phyloP scores from a whole-genome alignment of 768 basidiomycete species.

The Tricholoma matsutake region DNA sequence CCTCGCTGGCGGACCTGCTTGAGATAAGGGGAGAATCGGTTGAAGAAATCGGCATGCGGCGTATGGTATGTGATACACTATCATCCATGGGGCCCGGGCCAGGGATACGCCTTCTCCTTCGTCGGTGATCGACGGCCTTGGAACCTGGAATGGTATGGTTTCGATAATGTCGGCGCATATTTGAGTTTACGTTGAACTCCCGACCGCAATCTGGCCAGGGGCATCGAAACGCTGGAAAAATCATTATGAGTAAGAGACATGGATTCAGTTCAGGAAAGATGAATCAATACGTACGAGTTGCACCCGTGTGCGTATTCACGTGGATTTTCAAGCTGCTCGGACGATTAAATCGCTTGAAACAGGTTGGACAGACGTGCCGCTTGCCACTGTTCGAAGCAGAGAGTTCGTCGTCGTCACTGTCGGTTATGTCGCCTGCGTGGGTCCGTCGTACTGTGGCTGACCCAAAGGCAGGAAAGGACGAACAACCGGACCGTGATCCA shows the following conservation, averaged over 20 bases:
- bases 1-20: constrained; percentile 22
- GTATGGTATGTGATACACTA: constrained; percentile 3
- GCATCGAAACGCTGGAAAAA: constrained; percentile 60
- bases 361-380: constrained; percentile 50
- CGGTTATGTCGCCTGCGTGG: constrained; percentile 17
- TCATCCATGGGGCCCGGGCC: constrained; percentile 11
- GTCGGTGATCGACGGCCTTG: constrained; percentile 21
- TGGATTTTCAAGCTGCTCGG: constrained; percentile 67
- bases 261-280: neutral
- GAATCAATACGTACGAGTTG: constrained; percentile 49
- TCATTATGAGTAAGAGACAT: neutral
- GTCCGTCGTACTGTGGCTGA: neutral
- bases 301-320: constrained; percentile 67
- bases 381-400: constrained; percentile 30
- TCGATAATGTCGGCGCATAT: constrained; percentile 78
- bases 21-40: constrained; percentile 20
- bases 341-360: constrained; percentile 64
- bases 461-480: constrained; percentile 21
- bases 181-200: constrained; percentile 81
- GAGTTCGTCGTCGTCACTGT: constrained; percentile 20
- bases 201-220: constrained; percentile 72
- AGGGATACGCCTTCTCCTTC: constrained; percentile 25
- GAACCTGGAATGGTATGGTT: constrained; percentile 49
- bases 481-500: constrained; percentile 4
- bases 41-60: neutral